A percentile compares a stretch with the other conserved stretches of the same genome.
phyloP scores from a whole-genome alignment of 1,284 basidiomycete species.

The Ceratobasidium sp. region DNA sequence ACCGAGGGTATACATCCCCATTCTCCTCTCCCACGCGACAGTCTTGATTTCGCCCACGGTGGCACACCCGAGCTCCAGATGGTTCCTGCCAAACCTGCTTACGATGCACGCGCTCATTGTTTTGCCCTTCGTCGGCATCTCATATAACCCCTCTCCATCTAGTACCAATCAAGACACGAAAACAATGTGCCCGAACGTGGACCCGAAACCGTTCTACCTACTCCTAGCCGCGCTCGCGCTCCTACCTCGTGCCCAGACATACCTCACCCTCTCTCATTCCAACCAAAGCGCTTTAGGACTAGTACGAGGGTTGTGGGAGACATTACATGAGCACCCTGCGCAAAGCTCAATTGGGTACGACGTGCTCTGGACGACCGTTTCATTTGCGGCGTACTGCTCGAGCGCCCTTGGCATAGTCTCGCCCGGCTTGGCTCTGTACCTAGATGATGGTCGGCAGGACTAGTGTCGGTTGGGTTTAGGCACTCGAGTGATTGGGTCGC shows the following conservation, averaged over 20 bases:
- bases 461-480: neutral
- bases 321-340: slow-evolving; percentile 68
- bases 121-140: slow-evolving; percentile 61
- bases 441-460: slow-evolving; percentile 22
- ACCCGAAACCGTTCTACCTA: slow-evolving; percentile 55
- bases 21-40: slow-evolving; percentile 63
- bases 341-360: slow-evolving; percentile 74
- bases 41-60: slow-evolving; percentile 65
- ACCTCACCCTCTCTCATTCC: slow-evolving; percentile 47
- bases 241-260: slow-evolving; percentile 59
- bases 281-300: slow-evolving; percentile 46
- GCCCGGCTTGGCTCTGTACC: slow-evolving; percentile 36
- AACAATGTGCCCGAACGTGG: neutral
- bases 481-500: neutral
- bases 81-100: slow-evolving; percentile 70
- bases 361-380: slow-evolving; percentile 65
- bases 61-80: slow-evolving; percentile 53
- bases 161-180: neutral
- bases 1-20: slow-evolving; percentile 59
- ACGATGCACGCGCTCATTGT: slow-evolving; percentile 71
- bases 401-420: slow-evolving; percentile 15
- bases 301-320: slow-evolving; percentile 52
- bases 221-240: slow-evolving; percentile 56
- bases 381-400: slow-evolving; percentile 35
- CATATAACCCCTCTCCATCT: slow-evolving; percentile 20